Evolutionary conservation across 2,329 filamentous ascomycete species (phyloP), one percentile per base, ranked within the genome.

Genomic region (Laburnicola sp.): DNA sequence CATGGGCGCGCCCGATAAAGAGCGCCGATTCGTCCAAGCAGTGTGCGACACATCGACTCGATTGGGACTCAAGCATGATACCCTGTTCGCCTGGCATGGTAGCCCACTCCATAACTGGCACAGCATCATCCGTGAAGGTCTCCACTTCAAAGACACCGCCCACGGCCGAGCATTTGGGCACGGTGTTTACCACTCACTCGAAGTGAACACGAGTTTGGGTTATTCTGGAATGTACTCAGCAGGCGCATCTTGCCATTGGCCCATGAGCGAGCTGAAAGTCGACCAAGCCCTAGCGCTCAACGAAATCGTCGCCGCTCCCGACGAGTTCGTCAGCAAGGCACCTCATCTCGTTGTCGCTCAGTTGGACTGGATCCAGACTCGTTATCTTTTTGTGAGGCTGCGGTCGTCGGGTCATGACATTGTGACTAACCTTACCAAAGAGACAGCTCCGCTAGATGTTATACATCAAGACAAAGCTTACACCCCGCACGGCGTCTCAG

Each of bases 1-100:
- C 0, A 93, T 96, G 76, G 92, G 91, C 6, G 87, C 90, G 0
- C 91, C 91, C n/a, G 90, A 96, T 64, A 95, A 92, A 64, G 92
- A 97, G 67, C 78, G 86, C 30, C 80, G 83, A 2, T 96, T 97
- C 65, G 75, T 85, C 5, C 72, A 83, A 22, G 83, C 86, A 10
- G 78, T 94, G 2, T 75, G 78, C 32, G 65, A 74, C 4, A 77
- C 79, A 23, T 69, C 73, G 2, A 50, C 62, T 11, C 67, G 74
- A 4, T 63, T 78, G 16, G 70, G 72, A 34, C 59, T 77, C 39
- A 58, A 72, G 52, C 77, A 83, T 58, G 87, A 88, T 0, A 93
- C 89, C 0, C 71, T 96, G 1, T 91, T 96, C 63, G 90, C 89
- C 0, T 96, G 88, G 86, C 92, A 97, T 69, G 92, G 91, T 4